Evolutionary conservation across 2,329 filamentous ascomycete genomes (phyloP).

Genomic region (Ophiostoma novo-ulmi): DNA sequence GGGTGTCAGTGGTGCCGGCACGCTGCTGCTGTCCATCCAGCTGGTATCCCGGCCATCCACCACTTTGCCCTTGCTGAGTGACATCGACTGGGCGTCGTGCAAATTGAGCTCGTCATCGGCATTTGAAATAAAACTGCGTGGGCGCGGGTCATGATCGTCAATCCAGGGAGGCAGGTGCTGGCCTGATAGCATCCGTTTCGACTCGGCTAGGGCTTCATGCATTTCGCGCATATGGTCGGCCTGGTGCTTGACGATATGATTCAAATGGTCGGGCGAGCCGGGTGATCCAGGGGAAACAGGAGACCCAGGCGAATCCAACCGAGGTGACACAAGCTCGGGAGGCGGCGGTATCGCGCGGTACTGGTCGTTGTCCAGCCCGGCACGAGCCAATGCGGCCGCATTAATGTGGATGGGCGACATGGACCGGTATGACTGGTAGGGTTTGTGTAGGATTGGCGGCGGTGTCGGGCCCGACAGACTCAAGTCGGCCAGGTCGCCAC

Average conservation of each 20-base stretch:
- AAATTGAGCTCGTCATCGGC: background rate
- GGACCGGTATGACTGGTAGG: slow-evolving; percentile 18
- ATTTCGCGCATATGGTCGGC: slow-evolving; percentile 22
- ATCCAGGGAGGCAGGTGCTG: slow-evolving; percentile 24
- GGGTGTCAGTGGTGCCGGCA: slow-evolving; percentile 17
- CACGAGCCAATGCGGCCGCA: background rate
- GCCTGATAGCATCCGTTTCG: slow-evolving; percentile 19
- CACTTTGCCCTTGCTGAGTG: slow-evolving; percentile 15
- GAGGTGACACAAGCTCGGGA: background rate
- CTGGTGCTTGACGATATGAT: background rate
- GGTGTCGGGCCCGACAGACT: slow-evolving; percentile 22
- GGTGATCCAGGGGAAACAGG: background rate
- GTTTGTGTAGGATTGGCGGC: slow-evolving; percentile 17
- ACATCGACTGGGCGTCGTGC: background rate
- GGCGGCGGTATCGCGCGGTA: background rate
- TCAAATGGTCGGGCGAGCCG: background rate
- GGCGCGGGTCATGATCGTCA: slow-evolving; percentile 12
- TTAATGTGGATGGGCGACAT: slow-evolving; percentile 11
- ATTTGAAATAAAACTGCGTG: background rate
- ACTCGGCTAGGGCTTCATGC: slow-evolving; percentile 23
- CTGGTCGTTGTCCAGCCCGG: background rate
- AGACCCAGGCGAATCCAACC: background rate
- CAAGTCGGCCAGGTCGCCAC: background rate
- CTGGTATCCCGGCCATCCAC: slow-evolving; percentile 6
- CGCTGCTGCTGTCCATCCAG: slow-evolving; percentile 11